Evolutionary conservation across 306 rosid genomes (phyloP).

Genomic region (Rosa multiflora): DNA sequence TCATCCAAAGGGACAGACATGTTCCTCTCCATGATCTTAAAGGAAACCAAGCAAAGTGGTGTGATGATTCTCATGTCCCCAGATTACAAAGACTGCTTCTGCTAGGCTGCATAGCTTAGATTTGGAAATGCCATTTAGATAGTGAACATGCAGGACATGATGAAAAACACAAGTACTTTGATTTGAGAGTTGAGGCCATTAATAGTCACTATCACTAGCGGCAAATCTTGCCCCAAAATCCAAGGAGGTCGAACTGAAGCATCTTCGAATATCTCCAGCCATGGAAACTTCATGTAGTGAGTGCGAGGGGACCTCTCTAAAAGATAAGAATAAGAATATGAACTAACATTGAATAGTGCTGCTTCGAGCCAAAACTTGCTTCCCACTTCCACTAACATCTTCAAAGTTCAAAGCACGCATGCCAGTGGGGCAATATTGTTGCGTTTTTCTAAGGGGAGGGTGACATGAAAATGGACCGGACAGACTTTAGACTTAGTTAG

Average conservation of each 20-base stretch:
- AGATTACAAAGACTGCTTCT: not conserved
- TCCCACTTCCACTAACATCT: constrained; percentile 7
- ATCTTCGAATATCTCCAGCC: not conserved
- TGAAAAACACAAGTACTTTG: constrained; percentile 8
- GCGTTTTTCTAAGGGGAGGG: constrained; percentile 8
- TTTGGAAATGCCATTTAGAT: not conserved
- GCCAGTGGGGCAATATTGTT: not conserved
- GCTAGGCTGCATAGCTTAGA: not conserved
- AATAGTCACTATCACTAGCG: not conserved
- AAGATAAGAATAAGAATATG: constrained; percentile 5
- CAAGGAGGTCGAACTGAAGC: not conserved
- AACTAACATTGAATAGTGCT: not conserved
- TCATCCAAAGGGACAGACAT: constrained; percentile 15
- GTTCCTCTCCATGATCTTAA: constrained; percentile 5
- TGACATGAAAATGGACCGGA: constrained; percentile 13
- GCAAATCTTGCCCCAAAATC: not conserved
- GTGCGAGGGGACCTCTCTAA: constrained; percentile 11
- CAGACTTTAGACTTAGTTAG: not conserved
- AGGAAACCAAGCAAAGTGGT: constrained; percentile 18
- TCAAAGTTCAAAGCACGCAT: constrained; percentile 10
- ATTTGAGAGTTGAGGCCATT: not conserved
- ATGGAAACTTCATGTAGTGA: not conserved
- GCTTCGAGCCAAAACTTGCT: not conserved
- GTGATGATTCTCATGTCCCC: constrained; percentile 12
- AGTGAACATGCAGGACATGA: not conserved